Evolutionary conservation across 1,284 basidiomycete genomes (phyloP), one percentile per base, ranked within the genome.

Genomic region (Neotropicomus parvogracilis): DNA sequence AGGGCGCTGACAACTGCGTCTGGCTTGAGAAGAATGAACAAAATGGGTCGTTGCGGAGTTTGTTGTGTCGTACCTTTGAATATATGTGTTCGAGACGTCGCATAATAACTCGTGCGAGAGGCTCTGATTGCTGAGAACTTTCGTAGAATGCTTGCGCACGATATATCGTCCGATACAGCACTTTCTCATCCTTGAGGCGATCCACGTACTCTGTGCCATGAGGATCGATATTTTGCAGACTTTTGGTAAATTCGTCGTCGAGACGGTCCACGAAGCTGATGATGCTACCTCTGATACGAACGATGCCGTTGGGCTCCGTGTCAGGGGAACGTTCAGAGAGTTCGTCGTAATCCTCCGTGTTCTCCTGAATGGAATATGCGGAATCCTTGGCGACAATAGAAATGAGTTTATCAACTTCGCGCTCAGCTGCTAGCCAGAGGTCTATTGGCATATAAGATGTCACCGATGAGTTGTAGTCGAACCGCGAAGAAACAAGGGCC

Each of bases 131-230:
- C 34, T 76, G 72, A 21, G 83, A 85, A 56, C 78, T 79, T 73
- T 95, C 92, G 66, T 97, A 98, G 69, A 95, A 87, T 13, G 85
- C 81, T 70, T 98, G 93, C 0, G 93, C 85, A 50, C 90, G 86
- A 68, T 89, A 91, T 58, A 99, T 95, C 28, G 92, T 93, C 66
- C 83, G 81, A 71, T 99, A 99, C 28, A 99, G 80, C 29, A 86
- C 84, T 63, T 95, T 91, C 74, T 99, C 97, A 68, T 98, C 94
- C 71, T 93, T 90, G 49, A 97, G 74, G 45, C 94, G 81, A 64
- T 97, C 95, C 46, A 99, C 90, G 67, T 99, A 99, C 70, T 99
- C 97, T 42, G 91, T 91, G 5, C 97, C 93, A 68, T 99, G 97
- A 13, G 97, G 95, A 65, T 99, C 97, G 58, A 97, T 95, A 68